Evolutionary conservation across 2,329 filamentous ascomycete genomes (phyloP).

Genomic region (Aspergillus pseudotamarii): DNA sequence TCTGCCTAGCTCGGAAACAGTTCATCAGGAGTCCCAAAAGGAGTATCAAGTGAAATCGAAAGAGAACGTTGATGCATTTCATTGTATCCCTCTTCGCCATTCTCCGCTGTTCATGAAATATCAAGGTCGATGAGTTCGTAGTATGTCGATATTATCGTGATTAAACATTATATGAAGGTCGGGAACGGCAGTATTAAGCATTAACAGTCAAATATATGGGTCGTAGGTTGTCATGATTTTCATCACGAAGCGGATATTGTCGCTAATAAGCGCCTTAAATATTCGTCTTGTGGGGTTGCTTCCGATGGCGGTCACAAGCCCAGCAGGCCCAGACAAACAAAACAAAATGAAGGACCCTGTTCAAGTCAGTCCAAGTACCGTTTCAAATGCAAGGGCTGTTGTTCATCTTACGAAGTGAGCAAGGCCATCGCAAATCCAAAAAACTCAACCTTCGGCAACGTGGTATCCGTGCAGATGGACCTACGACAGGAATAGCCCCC

Average conservation of each 20-base stretch:
- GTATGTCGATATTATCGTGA: background rate
- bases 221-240: background rate
- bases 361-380: too few species aligned
- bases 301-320: background rate
- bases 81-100: too few species aligned
- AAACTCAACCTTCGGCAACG: background rate
- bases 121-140: background rate
- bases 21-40: background rate
- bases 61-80: background rate
- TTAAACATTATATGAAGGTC: background rate
- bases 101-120: too few species aligned
- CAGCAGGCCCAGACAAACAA: slow-evolving; percentile 8
- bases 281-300: background rate
- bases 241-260: background rate
- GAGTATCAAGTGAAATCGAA: background rate
- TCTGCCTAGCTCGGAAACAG: too few species aligned
- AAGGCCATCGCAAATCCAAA: background rate
- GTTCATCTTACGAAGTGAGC: background rate
- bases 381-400: background rate
- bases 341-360: background rate
- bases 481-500: background rate
- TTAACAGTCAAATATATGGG: background rate
- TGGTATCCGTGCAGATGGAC: background rate
- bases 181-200: background rate
- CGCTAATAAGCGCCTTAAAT: background rate